Conservation (phyloP, 2,329 filamentous ascomycete species). For the Alternaria alternata region DNA sequence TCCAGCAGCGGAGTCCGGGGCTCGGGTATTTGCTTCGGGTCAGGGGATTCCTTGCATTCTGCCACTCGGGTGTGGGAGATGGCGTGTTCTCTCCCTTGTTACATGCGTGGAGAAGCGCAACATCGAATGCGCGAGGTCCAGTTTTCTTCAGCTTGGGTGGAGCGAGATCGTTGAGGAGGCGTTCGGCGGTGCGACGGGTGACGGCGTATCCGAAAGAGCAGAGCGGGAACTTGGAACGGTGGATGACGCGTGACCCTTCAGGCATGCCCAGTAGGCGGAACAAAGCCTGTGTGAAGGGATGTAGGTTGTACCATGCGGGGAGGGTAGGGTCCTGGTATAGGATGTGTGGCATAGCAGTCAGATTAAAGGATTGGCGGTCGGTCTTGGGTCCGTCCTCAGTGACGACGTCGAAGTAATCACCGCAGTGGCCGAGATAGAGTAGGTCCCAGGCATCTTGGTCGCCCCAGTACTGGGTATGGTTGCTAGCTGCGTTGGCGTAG, state of each 20-base stretch:
- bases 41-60: conserved; percentile 31
- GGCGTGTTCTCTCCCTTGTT: conserved; percentile 42
- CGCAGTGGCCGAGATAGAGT: conserved; percentile 57
- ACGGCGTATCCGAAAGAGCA: conserved; percentile 58
- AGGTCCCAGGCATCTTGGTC: conserved; percentile 52
- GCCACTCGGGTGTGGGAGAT: conserved; percentile 34
- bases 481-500: conserved; percentile 26
- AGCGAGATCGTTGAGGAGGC: conserved; percentile 52
- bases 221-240: conserved; percentile 54
- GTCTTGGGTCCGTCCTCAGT: conserved; percentile 41
- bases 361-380: conserved; percentile 35
- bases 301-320: conserved; percentile 47
- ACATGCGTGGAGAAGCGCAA: conserved; percentile 54
- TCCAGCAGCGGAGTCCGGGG: conserved; percentile 53
- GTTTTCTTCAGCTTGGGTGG: conserved; percentile 37
- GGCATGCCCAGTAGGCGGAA: conserved; percentile 49
- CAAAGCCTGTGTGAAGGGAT: conserved; percentile 51
- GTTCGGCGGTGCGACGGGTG: conserved; percentile 50
- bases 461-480: conserved; percentile 52
- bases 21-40: conserved; percentile 42
- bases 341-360: conserved; percentile 45
- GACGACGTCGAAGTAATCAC: conserved; percentile 52
- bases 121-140: conserved; percentile 52
- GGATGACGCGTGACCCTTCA: conserved; percentile 49
- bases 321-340: conserved; percentile 50